Evolutionary conservation across 2,329 filamentous ascomycete species (phyloP).

Genomic region (Alternaria tenuissima): DNA sequence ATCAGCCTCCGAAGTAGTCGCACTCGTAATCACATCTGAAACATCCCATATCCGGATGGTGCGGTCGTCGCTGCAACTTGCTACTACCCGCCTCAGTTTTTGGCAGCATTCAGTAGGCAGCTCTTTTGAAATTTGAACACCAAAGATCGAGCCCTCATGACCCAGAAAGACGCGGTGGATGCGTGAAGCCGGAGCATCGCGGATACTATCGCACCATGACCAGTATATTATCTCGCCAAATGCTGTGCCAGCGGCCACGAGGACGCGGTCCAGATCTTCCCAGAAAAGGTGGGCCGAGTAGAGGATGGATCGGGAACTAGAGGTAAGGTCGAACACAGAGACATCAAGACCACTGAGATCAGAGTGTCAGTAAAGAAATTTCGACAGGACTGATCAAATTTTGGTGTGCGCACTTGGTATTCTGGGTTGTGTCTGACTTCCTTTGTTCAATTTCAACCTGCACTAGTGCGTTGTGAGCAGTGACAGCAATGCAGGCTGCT

Average conservation of each 20-base stretch:
- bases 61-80: conserved; percentile 93
- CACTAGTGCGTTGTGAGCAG: conserved; percentile 85
- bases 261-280: conserved; percentile 64
- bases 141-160: conserved; percentile 94
- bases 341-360: conserved; percentile 19
- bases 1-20: conserved; percentile 25
- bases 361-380: conserved; percentile 4
- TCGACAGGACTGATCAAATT: neutral
- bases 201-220: conserved; percentile 66
- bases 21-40: conserved; percentile 54
- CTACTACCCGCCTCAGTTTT: conserved; percentile 70
- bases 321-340: conserved; percentile 61
- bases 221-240: conserved; percentile 95
- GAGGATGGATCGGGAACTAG: conserved; percentile 81
- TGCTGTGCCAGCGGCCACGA: conserved; percentile 88
- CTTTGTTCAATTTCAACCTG: conserved; percentile 51
- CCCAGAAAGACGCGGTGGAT: conserved; percentile 67
- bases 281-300: conserved; percentile 82
- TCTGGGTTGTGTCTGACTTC: conserved; percentile 3
- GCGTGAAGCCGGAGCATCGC: conserved; percentile 34
- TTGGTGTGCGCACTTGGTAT: conserved; percentile 8
- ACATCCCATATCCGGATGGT: conserved; percentile 91
- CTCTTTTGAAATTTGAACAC: conserved; percentile 74
- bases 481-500: conserved; percentile 61
- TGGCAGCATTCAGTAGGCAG: conserved; percentile 24